Evolutionary conservation across 306 rosid species (phyloP).

Genomic region (Acacia melanoxylon): DNA sequence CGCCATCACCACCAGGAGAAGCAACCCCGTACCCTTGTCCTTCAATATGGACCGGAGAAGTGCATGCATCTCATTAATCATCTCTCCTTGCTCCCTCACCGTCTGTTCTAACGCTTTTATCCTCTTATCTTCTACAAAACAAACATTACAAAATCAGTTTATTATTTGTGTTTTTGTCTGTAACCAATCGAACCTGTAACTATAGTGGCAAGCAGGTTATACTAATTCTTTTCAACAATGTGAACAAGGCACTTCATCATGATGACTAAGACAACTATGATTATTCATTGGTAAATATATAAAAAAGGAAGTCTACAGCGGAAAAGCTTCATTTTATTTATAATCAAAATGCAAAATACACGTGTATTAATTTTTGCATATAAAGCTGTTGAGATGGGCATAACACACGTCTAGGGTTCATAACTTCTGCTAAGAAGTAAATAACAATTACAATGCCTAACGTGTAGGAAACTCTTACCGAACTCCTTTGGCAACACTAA

Average conservation of each 20-base stretch:
- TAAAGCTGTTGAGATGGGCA: background rate
- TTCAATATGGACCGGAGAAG: too few species aligned
- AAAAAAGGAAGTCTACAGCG: background rate
- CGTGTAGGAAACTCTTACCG: constrained; percentile 80
- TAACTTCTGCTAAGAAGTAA: background rate
- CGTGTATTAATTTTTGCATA: background rate
- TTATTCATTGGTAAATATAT: background rate
- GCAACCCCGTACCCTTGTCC: too few species aligned
- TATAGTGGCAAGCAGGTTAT: background rate
- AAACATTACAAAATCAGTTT: too few species aligned
- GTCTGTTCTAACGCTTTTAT: too few species aligned
- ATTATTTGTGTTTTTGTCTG: constrained; percentile 71
- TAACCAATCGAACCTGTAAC: constrained; percentile 78
- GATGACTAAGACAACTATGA: background rate
- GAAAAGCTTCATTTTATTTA: background rate
- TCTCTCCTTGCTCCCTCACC: too few species aligned
- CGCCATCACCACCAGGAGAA: too few species aligned
- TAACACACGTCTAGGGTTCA: background rate
- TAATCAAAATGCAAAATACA: background rate
- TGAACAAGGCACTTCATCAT: background rate
- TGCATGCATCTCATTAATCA: too few species aligned
- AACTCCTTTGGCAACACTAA: constrained; percentile 67
- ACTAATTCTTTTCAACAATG: constrained; percentile 1
- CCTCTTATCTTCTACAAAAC: too few species aligned
- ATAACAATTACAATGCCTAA: constrained; percentile 13